Percentiles rank a stretch among this genome's conserved stretches.
Evolutionary conservation across 345 rosid genomes (phyloP).

Genomic region (Clarkia xantiana): DNA sequence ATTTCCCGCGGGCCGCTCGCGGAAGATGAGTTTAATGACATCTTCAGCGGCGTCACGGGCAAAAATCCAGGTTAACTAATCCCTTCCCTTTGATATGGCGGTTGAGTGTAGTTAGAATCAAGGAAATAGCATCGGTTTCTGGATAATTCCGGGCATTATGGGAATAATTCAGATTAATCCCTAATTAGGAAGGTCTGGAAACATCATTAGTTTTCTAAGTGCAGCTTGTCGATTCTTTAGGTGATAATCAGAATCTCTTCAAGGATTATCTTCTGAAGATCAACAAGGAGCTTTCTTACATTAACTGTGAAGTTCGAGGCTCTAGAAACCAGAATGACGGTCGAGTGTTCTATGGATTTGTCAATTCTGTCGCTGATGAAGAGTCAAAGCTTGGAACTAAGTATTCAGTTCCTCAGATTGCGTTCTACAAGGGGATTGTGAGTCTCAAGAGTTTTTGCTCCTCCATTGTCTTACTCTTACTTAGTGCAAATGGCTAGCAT

Average conservation of each 20-base stretch:
- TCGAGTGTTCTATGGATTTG: constrained; percentile 60
- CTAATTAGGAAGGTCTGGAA: not conserved
- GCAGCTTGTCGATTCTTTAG: constrained; percentile 16
- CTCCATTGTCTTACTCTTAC: not conserved
- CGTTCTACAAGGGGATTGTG: constrained; percentile 70
- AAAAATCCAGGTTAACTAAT: constrained; percentile 35
- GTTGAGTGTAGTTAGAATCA: not conserved
- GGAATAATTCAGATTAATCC: no score
- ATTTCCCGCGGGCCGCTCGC: constrained; percentile 72
- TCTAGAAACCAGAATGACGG: constrained; percentile 76
- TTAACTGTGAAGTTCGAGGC: constrained; percentile 66
- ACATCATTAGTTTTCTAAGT: not conserved
- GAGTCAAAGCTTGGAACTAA: constrained; percentile 84
- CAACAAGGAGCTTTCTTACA: constrained; percentile 66
- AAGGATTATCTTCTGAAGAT: constrained; percentile 63
- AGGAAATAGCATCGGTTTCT: not conserved
- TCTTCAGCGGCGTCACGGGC: constrained; percentile 54
- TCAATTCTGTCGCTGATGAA: constrained; percentile 67
- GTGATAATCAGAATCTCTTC: constrained; percentile 26
- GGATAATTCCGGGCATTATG: no score
- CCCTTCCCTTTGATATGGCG: not conserved
- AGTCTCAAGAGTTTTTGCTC: constrained; percentile 14
- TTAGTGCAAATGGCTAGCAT: not conserved
- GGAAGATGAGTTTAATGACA: constrained; percentile 45
- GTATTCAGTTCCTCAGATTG: constrained; percentile 73